phyloP scores from a whole-genome alignment of 345 rosid genomes.

The Arabidopsis thaliana region DNA sequence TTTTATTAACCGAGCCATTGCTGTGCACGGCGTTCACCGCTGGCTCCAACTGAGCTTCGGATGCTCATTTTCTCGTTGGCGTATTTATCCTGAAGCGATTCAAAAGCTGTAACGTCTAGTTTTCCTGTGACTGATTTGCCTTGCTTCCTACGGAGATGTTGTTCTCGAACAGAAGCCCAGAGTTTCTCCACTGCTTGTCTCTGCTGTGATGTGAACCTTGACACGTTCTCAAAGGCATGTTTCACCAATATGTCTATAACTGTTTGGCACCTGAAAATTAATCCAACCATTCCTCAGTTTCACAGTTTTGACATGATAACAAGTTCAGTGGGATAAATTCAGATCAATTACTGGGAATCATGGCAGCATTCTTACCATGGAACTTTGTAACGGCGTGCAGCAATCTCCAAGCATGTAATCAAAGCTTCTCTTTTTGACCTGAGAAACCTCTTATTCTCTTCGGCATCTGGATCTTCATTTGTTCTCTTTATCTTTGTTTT shows the following conservation, averaged over 20 bases:
- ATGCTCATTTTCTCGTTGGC: slow-evolving; percentile 88
- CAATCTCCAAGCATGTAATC: slow-evolving; percentile 84
- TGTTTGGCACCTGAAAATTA: slow-evolving; percentile 85
- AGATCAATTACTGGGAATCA: slow-evolving; percentile 20
- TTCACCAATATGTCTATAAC: slow-evolving; percentile 94
- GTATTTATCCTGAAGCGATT: slow-evolving; percentile 87
- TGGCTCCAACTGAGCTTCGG: slow-evolving; percentile 79
- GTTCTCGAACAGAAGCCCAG: slow-evolving; percentile 87
- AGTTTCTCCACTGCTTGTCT: slow-evolving; percentile 88
- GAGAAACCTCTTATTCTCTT: slow-evolving; percentile 69
- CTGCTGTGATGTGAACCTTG: slow-evolving; percentile 78
- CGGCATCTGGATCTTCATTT: slow-evolving; percentile 56
- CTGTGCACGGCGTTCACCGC: slow-evolving; percentile 83
- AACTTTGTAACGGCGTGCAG: slow-evolving; percentile 83
- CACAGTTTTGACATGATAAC: slow-evolving; percentile 1
- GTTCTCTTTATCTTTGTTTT: slow-evolving; percentile 61
- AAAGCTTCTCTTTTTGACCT: slow-evolving; percentile 82
- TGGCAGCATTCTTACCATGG: slow-evolving; percentile 63
- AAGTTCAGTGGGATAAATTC: slow-evolving; percentile 6
- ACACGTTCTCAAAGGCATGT: slow-evolving; percentile 81
- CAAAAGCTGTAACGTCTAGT: slow-evolving; percentile 90
- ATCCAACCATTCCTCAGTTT: slow-evolving; percentile 2
- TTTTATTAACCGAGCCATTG: slow-evolving; percentile 88
- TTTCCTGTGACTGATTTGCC: slow-evolving; percentile 91
- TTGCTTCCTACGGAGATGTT: slow-evolving; percentile 80